A percentile compares a stretch with the other conserved stretches of the same genome.
phyloP scores from a whole-genome alignment of 306 rosid species.

The Prunus salicina region DNA sequence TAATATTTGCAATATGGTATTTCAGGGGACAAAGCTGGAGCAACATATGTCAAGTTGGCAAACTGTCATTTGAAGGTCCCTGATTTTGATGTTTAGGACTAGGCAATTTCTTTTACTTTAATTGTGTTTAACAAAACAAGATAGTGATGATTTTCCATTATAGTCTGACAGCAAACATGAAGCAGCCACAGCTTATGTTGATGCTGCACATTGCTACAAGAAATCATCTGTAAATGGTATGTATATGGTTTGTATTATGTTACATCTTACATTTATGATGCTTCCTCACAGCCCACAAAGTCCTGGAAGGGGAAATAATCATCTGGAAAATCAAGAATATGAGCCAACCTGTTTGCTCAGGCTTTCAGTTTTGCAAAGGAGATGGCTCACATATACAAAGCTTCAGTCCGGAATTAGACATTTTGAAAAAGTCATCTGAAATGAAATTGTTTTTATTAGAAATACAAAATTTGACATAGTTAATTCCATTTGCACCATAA shows the following conservation, averaged over 20 bases:
- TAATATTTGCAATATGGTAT: conserved; percentile 22
- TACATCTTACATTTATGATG: not conserved
- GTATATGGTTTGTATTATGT: conserved; percentile 23
- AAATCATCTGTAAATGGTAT: conserved; percentile 66
- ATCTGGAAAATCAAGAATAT: not conserved
- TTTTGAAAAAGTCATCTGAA: not conserved
- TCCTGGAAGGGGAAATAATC: not conserved
- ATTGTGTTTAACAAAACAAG: not conserved
- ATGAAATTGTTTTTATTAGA: not conserved
- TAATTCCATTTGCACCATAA: not conserved
- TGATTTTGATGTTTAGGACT: conserved; percentile 11
- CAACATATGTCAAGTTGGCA: conserved; percentile 66
- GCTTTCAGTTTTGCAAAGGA: not conserved
- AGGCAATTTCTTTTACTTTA: not conserved
- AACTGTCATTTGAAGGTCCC: conserved; percentile 85
- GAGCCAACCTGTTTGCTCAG: not conserved
- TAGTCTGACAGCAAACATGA: conserved; percentile 93
- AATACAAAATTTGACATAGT: not conserved
- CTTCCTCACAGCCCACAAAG: not conserved
- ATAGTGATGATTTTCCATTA: conserved; percentile 6
- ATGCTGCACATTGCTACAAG: conserved; percentile 92
- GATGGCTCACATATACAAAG: not conserved
- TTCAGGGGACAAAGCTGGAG: conserved; percentile 87
- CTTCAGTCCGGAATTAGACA: not conserved
- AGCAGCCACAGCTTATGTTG: conserved; percentile 89